phyloP scores from a whole-genome alignment of 805 yeast genomes.

The Myxozyma sirexii region DNA sequence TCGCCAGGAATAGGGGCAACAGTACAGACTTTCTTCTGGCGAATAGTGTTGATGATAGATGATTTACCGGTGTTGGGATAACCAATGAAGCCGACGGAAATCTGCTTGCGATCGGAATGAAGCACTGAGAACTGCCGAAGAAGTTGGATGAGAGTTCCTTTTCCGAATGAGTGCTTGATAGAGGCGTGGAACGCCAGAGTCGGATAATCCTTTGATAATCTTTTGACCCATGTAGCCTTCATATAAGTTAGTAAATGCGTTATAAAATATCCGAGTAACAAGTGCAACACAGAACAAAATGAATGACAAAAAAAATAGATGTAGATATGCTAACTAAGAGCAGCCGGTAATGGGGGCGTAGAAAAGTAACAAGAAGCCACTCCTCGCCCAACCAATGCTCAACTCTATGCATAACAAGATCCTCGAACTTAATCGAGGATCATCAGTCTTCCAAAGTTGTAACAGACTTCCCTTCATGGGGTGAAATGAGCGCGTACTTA shows the following conservation, averaged over 20 bases:
- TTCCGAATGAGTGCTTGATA: conserved; percentile 95
- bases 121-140: conserved; percentile 88
- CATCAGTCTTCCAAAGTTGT: conserved; percentile 91
- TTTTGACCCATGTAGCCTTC: conserved; percentile 99
- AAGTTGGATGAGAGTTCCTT: conserved; percentile 91
- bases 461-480: conserved; percentile 79
- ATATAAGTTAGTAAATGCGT: conserved; percentile 2
- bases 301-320: conserved; percentile 41
- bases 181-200: conserved; percentile 98
- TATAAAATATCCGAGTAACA: conserved; percentile 3
- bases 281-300: conserved; percentile 33
- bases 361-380: conserved; percentile 37
- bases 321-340: conserved; percentile 93
- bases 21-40: conserved; percentile 92
- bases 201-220: conserved; percentile 85
- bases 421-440: conserved; percentile 45
- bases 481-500: conserved; percentile 17
- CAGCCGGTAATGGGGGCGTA: conserved; percentile 39
- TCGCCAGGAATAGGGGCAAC: conserved; percentile 99
- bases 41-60: conserved; percentile 87
- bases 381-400: conserved; percentile 52
- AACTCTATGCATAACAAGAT: conserved; percentile 73
- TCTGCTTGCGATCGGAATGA: conserved; percentile 91
- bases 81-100: conserved; percentile 95
- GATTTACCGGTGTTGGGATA: conserved; percentile 99